Evolutionary conservation across 176 grass and related monocot genomes (phyloP).

Genomic region (Tillandsia fasciculata): DNA sequence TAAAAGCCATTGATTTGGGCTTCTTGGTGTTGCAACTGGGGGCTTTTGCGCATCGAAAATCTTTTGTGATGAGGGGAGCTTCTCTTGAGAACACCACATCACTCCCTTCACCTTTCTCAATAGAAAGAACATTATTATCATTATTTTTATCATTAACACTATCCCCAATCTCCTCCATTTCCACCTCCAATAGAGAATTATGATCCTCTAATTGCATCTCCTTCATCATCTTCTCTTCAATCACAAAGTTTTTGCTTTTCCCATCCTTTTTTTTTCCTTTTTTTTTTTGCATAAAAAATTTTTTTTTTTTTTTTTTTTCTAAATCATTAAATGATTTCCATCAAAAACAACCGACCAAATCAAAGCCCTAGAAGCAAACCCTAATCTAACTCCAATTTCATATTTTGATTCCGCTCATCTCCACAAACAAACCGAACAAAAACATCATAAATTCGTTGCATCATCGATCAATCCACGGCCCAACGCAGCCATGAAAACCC

Average conservation of each 20-base stretch:
- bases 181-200: no score
- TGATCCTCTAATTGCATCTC: conserved; percentile 13
- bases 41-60: no score
- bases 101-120: conserved; percentile 27
- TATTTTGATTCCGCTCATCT: neutral
- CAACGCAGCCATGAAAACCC: neutral
- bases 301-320: neutral
- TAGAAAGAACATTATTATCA: no score
- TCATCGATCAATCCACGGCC: no score
- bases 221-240: conserved; percentile 26
- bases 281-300: neutral
- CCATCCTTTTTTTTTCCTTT: conserved; percentile 34
- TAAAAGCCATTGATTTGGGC: conserved; percentile 41
- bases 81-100: conserved; percentile 48
- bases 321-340: neutral
- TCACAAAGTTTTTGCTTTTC: conserved; percentile 21
- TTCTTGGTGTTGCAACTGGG: conserved; percentile 29
- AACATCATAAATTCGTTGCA: no score
- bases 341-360: neutral
- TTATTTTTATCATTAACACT: no score
- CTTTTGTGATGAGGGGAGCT: conserved; percentile 11
- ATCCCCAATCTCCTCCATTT: no score
- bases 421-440: conserved; percentile 1
- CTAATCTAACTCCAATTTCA: neutral
- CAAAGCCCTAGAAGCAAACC: neutral